Conservation (phyloP, 768 basidiomycete species). For the Psilocybe subaeruginosa region DNA sequence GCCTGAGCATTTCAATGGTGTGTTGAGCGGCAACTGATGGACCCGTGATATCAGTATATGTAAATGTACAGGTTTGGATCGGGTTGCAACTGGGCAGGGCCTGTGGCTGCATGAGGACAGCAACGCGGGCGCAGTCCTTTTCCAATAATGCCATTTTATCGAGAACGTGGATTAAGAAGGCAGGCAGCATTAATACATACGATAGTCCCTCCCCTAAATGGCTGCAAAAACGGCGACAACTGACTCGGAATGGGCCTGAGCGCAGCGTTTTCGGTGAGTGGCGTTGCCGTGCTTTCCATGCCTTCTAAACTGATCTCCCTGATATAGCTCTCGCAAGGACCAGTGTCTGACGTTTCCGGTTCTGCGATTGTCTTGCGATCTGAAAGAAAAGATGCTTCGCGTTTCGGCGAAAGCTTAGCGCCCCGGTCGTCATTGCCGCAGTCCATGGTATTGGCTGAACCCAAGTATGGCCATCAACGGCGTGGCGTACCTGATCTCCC, state of each 20-base stretch:
- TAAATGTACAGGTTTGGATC: conserved; percentile 4
- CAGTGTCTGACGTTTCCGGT: conserved; percentile 9
- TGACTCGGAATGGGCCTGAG: conserved; percentile 8
- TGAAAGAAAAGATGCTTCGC: conserved; percentile 11
- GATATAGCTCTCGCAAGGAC: conserved; percentile 22
- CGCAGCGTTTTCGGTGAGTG: conserved; percentile 15
- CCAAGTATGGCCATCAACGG: conserved; percentile 25
- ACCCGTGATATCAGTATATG: conserved; percentile 3
- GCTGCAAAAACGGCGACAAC: background rate
- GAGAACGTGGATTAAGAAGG: conserved; percentile 6
- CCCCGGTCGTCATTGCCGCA: conserved; percentile 28
- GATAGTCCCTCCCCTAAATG: conserved; percentile 8
- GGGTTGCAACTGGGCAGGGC: conserved; percentile 1
- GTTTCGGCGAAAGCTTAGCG: conserved; percentile 24
- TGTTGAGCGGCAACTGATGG: conserved; percentile 6
- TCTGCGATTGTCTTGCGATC: conserved; percentile 14
- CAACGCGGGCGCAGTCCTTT: conserved; percentile 5
- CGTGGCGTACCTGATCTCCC: conserved; percentile 38
- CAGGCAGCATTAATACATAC: background rate
- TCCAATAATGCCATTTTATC: background rate
- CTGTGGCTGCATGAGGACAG: background rate
- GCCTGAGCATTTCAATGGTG: conserved; percentile 3
- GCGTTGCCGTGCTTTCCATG: conserved; percentile 14
- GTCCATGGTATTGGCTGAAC: conserved; percentile 13
- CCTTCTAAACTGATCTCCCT: conserved; percentile 20